A percentile compares a stretch with the other conserved stretches of the same genome.
Conservation (phyloP, 2,329 filamentous ascomycete species). For the Paracoccidioides brasiliensis region DNA sequence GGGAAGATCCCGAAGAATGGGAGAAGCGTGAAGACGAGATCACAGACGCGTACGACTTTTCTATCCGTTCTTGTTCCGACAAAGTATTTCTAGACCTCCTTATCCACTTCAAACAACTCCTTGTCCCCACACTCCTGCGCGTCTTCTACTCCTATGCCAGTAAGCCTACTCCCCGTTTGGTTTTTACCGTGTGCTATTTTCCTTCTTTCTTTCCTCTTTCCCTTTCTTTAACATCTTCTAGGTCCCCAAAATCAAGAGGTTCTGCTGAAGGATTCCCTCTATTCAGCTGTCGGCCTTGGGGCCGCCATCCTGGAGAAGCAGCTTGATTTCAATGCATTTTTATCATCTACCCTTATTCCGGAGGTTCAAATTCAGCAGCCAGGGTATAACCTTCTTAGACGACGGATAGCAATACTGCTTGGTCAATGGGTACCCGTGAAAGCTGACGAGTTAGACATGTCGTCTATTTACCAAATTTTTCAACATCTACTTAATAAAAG, state of each 20-base stretch:
- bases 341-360: slow-evolving; percentile 59
- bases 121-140: slow-evolving; percentile 63
- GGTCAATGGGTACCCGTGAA: slow-evolving; percentile 81
- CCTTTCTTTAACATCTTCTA: slow-evolving; percentile 17
- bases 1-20: slow-evolving; percentile 91
- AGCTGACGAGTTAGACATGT: slow-evolving; percentile 52
- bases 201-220: no score
- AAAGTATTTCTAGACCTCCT: slow-evolving; percentile 87
- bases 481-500: slow-evolving; percentile 67
- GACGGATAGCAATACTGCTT: slow-evolving; percentile 76
- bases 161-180: slow-evolving; percentile 29
- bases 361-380: slow-evolving; percentile 60
- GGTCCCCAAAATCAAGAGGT: slow-evolving; percentile 53
- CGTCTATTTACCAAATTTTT: slow-evolving; percentile 77
- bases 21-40: slow-evolving; percentile 78
- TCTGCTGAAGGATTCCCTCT: slow-evolving; percentile 82
- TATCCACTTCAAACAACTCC: slow-evolving; percentile 71
- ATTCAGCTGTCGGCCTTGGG: slow-evolving; percentile 80
- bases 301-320: slow-evolving; percentile 60
- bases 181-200: slow-evolving; percentile 13
- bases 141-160: slow-evolving; percentile 72
- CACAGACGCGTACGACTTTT: slow-evolving; percentile 80
- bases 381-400: slow-evolving; percentile 68
- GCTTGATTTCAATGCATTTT: slow-evolving; percentile 72
- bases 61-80: slow-evolving; percentile 82